Conservation (phyloP, 805 yeast genomes). For the Teunomyces gatunensis region DNA sequence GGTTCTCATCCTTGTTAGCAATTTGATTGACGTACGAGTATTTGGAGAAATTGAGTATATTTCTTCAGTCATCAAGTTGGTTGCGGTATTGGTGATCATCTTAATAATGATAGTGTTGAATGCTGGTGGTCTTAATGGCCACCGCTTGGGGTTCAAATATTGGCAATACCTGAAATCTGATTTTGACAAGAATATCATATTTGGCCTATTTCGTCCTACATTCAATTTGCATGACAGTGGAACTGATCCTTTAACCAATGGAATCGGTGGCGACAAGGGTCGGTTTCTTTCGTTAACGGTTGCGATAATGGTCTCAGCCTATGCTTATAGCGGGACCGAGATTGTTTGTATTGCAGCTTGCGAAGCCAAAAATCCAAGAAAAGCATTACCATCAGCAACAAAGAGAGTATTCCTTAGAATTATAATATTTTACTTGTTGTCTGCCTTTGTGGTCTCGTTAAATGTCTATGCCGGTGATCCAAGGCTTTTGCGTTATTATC, state of each 20-base stretch:
- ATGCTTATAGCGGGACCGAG: conserved; percentile 80
- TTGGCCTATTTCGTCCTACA: conserved; percentile 73
- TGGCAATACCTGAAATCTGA: conserved; percentile 61
- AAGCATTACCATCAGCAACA: conserved; percentile 74
- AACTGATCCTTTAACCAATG: conserved; percentile 43
- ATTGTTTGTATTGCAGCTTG: conserved; percentile 82
- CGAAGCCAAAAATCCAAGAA: conserved; percentile 80
- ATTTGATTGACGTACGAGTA: conserved; percentile 65
- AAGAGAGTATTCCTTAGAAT: conserved; percentile 72
- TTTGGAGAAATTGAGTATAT: conserved; percentile 74
- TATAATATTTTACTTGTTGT: conserved; percentile 59
- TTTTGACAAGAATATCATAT: conserved; percentile 45
- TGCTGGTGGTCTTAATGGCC: conserved; percentile 50
- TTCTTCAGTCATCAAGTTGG: conserved; percentile 56
- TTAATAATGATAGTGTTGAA: conserved; percentile 65
- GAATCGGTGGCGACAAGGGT: conserved; percentile 62
- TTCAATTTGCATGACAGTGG: conserved; percentile 66
- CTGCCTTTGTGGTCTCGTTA: conserved; percentile 67
- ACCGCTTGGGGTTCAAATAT: conserved; percentile 60
- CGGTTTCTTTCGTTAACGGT: conserved; percentile 58
- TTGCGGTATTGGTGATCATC: conserved; percentile 51
- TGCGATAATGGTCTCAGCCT: conserved; percentile 63
- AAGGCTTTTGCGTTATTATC: conserved; percentile 55
- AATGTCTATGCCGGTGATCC: conserved; percentile 80
- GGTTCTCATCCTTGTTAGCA: conserved; percentile 46